A percentile compares a stretch with the other conserved stretches of the same genome.
phyloP scores from a whole-genome alignment of 129 eudicot species.

The Artemisia argyi region DNA sequence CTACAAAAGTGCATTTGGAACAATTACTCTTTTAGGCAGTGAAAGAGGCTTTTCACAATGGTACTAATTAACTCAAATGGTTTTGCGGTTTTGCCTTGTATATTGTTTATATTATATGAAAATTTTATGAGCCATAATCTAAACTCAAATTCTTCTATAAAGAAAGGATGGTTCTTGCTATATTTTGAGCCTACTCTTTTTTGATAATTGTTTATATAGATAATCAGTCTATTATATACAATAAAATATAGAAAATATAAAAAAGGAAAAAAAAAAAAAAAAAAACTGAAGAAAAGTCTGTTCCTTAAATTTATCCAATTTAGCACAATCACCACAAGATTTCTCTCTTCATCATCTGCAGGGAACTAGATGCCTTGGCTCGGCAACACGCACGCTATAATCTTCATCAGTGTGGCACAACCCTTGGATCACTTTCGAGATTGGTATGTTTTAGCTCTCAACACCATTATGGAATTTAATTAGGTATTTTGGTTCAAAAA shows the following conservation, averaged over 20 bases:
- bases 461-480: slow-evolving; percentile 7
- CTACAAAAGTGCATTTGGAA: slow-evolving; percentile 60
- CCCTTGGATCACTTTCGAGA: slow-evolving; percentile 99
- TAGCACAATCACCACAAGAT: not conserved
- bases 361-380: slow-evolving; percentile 95
- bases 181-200: too few relatives aligned
- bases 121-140: not conserved
- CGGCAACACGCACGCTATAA: slow-evolving; percentile 92
- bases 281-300: too few relatives aligned
- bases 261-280: too few relatives aligned
- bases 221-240: too few relatives aligned
- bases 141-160: not conserved
- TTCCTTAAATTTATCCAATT: not conserved
- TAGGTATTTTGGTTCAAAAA: slow-evolving; percentile 18
- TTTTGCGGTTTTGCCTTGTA: slow-evolving; percentile 14
- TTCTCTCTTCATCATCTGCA: slow-evolving; percentile 30
- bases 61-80: slow-evolving; percentile 32
- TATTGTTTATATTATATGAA: not conserved
- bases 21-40: slow-evolving; percentile 56
- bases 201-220: too few relatives aligned
- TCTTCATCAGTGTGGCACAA: slow-evolving; percentile 86
- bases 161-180: not conserved
- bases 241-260: too few relatives aligned
- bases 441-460: slow-evolving; percentile 51
- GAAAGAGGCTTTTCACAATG: slow-evolving; percentile 91